Conservation (phyloP, 768 basidiomycete species). For the Kockovaella imperatae region DNA sequence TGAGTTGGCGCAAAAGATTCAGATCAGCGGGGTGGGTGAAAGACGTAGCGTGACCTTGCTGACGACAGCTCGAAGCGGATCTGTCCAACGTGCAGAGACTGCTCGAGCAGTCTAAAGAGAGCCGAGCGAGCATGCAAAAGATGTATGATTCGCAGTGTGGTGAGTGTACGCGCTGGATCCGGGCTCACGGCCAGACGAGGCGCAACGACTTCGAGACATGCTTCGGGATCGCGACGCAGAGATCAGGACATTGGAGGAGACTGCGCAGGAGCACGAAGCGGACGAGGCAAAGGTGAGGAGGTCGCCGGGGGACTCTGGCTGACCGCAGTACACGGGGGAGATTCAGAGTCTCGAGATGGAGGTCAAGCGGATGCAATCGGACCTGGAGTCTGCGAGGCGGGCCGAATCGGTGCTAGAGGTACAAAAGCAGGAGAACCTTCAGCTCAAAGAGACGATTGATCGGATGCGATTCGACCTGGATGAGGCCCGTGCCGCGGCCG, state of each 20-base stretch:
- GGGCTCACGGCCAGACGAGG: slow-evolving; percentile 52
- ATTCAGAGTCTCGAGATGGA: slow-evolving; percentile 65
- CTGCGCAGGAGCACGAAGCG: slow-evolving; percentile 54
- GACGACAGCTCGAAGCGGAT: slow-evolving; percentile 58
- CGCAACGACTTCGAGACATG: slow-evolving; percentile 68
- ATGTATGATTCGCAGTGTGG: slow-evolving; percentile 84
- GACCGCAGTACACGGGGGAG: slow-evolving; percentile 48
- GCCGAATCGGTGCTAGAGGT: slow-evolving; percentile 70
- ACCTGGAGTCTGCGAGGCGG: slow-evolving; percentile 61
- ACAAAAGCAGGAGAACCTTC: slow-evolving; percentile 88
- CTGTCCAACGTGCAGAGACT: slow-evolving; percentile 65
- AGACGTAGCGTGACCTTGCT: slow-evolving; percentile 58
- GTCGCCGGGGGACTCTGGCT: neutral
- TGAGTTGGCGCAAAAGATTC: slow-evolving; percentile 53
- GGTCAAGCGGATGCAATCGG: slow-evolving; percentile 60
- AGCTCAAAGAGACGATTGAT: slow-evolving; percentile 93
- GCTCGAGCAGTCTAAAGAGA: slow-evolving; percentile 63
- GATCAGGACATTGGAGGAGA: slow-evolving; percentile 59
- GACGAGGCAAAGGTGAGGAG: slow-evolving; percentile 50
- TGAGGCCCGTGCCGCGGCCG: slow-evolving; percentile 59
- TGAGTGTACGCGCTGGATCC: slow-evolving; percentile 45
- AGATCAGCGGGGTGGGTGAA: slow-evolving; percentile 45
- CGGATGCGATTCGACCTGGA: slow-evolving; percentile 90
- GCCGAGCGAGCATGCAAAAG: slow-evolving; percentile 69
- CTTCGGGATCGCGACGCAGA: slow-evolving; percentile 68